phyloP scores from a whole-genome alignment of 2,329 filamentous ascomycete genomes.

The Epichloe amarillans region DNA sequence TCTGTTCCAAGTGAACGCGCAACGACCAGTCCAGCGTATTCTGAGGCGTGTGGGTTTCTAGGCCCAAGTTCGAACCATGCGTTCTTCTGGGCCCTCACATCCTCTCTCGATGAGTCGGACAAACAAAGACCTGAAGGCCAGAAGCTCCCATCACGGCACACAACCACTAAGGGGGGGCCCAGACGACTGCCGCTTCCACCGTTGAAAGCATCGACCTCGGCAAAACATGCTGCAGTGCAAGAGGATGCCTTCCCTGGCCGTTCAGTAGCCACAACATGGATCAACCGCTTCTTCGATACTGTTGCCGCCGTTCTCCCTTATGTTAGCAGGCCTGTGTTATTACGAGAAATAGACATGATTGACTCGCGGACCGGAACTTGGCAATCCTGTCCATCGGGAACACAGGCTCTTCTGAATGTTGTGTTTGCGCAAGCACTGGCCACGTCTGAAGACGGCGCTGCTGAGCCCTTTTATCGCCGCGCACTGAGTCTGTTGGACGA shows the following conservation, averaged over 20 bases:
- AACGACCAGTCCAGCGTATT: not conserved
- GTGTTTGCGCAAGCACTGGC: conserved; percentile 17
- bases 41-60: conserved; percentile 4
- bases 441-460: conserved; percentile 7
- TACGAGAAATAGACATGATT: conserved; percentile 11
- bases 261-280: conserved; percentile 10
- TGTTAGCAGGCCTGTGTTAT: conserved; percentile 10
- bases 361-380: conserved; percentile 5
- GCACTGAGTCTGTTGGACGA: conserved; percentile 14
- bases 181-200: conserved; percentile 3
- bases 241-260: conserved; percentile 9
- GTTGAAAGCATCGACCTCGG: not conserved
- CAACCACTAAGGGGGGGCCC: not conserved
- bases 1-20: not conserved
- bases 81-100: conserved; percentile 15
- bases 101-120: conserved; percentile 13
- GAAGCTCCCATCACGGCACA: conserved; percentile 4
- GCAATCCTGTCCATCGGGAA: not conserved
- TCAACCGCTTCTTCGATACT: conserved; percentile 15
- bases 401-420: conserved; percentile 14
- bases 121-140: conserved; percentile 7
- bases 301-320: conserved; percentile 16
- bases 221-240: not conserved
- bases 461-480: conserved; percentile 16
- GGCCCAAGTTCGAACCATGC: conserved; percentile 19